Evolutionary conservation across 2,329 filamentous ascomycete genomes (phyloP).

Genomic region (Diaporthe helianthi): DNA sequence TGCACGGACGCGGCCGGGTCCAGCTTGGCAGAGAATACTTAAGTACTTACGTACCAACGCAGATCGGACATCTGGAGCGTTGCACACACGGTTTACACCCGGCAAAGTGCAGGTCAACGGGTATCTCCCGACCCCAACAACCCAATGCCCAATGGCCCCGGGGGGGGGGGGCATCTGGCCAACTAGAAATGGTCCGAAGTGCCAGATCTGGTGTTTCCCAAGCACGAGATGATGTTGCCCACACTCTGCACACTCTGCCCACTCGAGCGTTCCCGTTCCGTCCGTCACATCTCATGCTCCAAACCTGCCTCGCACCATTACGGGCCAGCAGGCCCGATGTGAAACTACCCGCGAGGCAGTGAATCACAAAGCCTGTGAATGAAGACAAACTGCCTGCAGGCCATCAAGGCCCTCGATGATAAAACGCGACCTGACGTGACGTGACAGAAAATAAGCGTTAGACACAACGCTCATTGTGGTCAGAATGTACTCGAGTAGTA

Average conservation of each 20-base stretch:
- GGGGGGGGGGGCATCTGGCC: neutral
- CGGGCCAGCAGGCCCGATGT: neutral
- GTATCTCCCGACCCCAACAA: neutral
- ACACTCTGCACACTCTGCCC: no score
- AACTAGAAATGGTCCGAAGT: neutral
- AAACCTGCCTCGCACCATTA: neutral
- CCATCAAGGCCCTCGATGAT: neutral
- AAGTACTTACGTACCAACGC: no score
- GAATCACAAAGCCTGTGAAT: neutral
- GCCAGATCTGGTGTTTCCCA: constrained; percentile 9
- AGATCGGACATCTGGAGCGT: neutral
- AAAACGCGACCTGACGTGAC: neutral
- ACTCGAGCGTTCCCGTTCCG: neutral
- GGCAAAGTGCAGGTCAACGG: neutral
- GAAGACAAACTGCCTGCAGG: neutral
- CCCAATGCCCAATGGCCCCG: no score
- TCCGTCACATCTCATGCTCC: neutral
- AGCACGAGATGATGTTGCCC: neutral
- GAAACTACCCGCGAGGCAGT: neutral
- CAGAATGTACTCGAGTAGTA: no score
- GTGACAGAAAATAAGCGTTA: neutral
- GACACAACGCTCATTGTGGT: neutral
- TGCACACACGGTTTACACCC: neutral
- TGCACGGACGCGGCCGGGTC: neutral
- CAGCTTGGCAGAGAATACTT: neutral